Evolutionary conservation across 148 eudicot genomes (phyloP), one percentile per base, ranked within the genome.

Genomic region (Rhododendron mucronatum): DNA sequence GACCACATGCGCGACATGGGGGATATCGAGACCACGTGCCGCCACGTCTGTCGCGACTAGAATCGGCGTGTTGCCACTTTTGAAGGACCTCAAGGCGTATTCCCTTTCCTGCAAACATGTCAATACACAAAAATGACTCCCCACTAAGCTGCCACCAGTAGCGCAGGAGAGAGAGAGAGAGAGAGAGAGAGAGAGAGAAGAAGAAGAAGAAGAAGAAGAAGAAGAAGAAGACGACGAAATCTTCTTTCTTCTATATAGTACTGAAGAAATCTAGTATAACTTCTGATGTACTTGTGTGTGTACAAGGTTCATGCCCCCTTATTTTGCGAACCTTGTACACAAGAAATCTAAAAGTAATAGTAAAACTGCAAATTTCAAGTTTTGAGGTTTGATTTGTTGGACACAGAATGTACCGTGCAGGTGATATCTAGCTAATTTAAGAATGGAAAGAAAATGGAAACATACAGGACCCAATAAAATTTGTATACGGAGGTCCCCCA

Each of bases 21-120:
- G 94, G 47, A 92, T 92, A 85, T 92, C 94, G 8, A 92, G 94
- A 37, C 94, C 94, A 86, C 94, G 94, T 16, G 93, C 91, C 4
- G 93, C 93, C 82, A 91, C 93, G 44, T 91, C 93, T 45, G 93
- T 91, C 3, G 93, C 94, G 57, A 92, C 94, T 82, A 92, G 85
- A 57, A 92, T 92, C 28, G 94, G 94, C 11, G 94, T 92, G 50
- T 86, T 84, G 10, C 94, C 94, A 82, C 87, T 90, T 88, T 89
- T 92, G 78, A 92, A 92, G 53, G 92, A 90, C 83, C 91, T 88
- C 88, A 92, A 73, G 28, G 94, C 94, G 1, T 86, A 84, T 85
- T 92, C 94, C 86, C 94, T 83, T 85, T 92, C 94, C 94, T 92
- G 89, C 83, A 86, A 82, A 51, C 26, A 84, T 79, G 33, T 26